These are phyloP conservation scores for Debaryomyces psychrophilus DNA, from an alignment of 1,139 yeast species.

Conservation along the genomic window DNA sequence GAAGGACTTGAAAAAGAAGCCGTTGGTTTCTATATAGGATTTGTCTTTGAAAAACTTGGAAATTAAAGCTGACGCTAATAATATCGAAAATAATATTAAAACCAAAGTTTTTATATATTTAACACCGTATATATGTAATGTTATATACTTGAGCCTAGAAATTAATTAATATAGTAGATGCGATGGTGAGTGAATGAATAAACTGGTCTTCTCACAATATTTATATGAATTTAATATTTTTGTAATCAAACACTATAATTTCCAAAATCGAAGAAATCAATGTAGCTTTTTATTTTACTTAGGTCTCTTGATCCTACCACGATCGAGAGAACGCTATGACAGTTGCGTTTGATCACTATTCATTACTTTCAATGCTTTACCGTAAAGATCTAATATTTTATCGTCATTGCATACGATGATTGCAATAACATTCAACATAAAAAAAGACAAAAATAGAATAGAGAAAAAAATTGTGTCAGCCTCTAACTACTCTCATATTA, in stretches of 20 bases:
- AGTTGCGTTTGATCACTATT: too few species aligned
- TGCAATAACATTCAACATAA: too few species aligned
- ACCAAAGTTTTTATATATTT: not conserved
- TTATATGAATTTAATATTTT: not conserved
- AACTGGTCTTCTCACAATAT: not conserved
- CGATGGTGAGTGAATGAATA: too few species aligned
- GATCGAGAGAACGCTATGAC: too few species aligned
- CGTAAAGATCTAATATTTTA: too few species aligned
- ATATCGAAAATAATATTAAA: not conserved
- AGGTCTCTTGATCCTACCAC: too few species aligned
- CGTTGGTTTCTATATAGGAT: constrained; percentile 83
- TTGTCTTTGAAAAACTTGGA: constrained; percentile 68
- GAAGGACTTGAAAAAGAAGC: constrained; percentile 87
- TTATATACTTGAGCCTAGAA: not conserved
- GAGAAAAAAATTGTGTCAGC: too few species aligned
- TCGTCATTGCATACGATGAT: too few species aligned
- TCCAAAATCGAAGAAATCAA: not conserved
- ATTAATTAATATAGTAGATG: not conserved
- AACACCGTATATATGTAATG: not conserved
- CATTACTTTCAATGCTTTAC: too few species aligned
- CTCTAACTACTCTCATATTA: too few species aligned
- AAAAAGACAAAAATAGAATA: too few species aligned
- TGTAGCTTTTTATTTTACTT: too few species aligned
- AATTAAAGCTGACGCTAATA: not conserved
- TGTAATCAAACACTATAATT: not conserved